A percentile compares a stretch with the other conserved stretches of the same genome.
Conservation (phyloP, 2,329 filamentous ascomycete species). For the Trichophyton equinum region DNA sequence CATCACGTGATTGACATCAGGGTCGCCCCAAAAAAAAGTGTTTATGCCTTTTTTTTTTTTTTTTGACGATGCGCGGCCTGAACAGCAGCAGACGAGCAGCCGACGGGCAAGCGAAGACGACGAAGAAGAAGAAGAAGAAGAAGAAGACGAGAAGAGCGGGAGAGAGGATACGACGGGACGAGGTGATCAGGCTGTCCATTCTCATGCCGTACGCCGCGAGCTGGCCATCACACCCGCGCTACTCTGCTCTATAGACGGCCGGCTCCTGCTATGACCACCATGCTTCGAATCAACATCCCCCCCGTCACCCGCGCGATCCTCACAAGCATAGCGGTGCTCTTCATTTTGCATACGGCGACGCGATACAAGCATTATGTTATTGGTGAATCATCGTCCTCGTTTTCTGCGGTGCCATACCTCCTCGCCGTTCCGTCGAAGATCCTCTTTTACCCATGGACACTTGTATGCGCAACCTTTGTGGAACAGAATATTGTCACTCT, state of each 20-base stretch:
- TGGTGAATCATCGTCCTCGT: slow-evolving; percentile 19
- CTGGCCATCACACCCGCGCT: neutral
- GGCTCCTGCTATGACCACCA: slow-evolving; percentile 39
- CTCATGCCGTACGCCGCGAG: neutral
- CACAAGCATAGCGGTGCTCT: slow-evolving; percentile 60
- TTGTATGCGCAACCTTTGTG: slow-evolving; percentile 72
- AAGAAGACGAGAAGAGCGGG: neutral
- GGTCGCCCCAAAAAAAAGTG: neutral
- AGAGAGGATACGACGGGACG: neutral
- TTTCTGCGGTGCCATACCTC: slow-evolving; percentile 59
- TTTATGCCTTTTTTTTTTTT: neutral
- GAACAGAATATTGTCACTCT: slow-evolving; percentile 89
- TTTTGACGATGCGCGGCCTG: too few relatives aligned
- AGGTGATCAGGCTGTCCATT: neutral
- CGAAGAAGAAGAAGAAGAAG: neutral
- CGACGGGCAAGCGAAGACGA: neutral
- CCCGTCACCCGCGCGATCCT: slow-evolving; percentile 78
- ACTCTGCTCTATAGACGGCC: neutral
- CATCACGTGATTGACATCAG: neutral
- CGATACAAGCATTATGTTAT: slow-evolving; percentile 51
- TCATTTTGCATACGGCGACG: slow-evolving; percentile 60
- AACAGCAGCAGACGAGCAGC: too few relatives aligned
- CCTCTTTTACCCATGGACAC: slow-evolving; percentile 84
- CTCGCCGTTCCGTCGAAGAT: slow-evolving; percentile 74
- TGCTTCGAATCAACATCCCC: slow-evolving; percentile 77